A percentile compares a stretch with the other conserved stretches of the same genome.
Evolutionary conservation across 805 yeast genomes (phyloP).

Genomic region (Priceomyces melissophilus): DNA sequence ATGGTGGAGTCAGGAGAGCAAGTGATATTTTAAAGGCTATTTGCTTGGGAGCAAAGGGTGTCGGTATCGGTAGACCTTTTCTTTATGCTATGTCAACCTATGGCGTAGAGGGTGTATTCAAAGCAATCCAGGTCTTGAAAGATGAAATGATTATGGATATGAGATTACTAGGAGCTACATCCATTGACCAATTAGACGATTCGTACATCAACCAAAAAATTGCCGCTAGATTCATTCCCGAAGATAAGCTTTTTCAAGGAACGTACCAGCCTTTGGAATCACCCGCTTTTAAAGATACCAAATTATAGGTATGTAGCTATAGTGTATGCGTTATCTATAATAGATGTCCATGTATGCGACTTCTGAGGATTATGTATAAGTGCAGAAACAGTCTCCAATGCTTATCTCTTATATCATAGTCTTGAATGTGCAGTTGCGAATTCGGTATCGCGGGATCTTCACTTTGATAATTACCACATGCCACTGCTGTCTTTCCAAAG

Average conservation of each 20-base stretch:
- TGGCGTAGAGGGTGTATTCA: conserved; percentile 69
- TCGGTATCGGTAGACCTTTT: conserved; percentile 75
- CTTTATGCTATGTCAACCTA: conserved; percentile 76
- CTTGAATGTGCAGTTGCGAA: too few relatives aligned
- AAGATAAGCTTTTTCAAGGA: conserved; percentile 50
- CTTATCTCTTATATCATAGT: too few relatives aligned
- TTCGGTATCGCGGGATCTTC: too few relatives aligned
- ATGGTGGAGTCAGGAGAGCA: conserved; percentile 77
- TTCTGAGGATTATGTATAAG: too few relatives aligned
- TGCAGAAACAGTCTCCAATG: too few relatives aligned
- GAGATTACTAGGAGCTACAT: conserved; percentile 61
- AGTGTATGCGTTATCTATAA: too few relatives aligned
- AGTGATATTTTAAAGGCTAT: conserved; percentile 75
- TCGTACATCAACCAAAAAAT: conserved; percentile 56
- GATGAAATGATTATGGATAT: conserved; percentile 62
- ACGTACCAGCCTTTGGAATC: conserved; percentile 56
- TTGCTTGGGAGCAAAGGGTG: conserved; percentile 73
- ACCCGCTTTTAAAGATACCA: conserved; percentile 46
- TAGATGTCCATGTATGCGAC: too few relatives aligned
- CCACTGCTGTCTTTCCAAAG: too few relatives aligned
- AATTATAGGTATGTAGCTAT: conserved; percentile 10
- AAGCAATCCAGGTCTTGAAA: conserved; percentile 59
- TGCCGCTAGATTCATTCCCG: conserved; percentile 45
- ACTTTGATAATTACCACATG: too few relatives aligned
- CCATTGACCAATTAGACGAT: conserved; percentile 52